Conservation (phyloP, 2,329 filamentous ascomycete genomes). For the Botrytis sinoallii region DNA sequence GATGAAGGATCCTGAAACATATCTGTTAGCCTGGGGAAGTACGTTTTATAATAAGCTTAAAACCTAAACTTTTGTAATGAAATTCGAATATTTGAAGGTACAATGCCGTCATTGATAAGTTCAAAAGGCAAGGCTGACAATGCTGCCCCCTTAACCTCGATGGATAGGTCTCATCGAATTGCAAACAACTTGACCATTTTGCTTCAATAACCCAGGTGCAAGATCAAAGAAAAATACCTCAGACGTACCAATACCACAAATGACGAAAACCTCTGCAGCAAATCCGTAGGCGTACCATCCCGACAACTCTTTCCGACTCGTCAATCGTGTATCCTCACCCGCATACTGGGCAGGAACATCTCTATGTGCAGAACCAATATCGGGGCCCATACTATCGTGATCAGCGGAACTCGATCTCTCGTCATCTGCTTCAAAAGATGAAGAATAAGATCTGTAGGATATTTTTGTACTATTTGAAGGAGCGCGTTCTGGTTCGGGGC, state of each 20-base stretch:
- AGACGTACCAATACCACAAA: constrained; percentile 75
- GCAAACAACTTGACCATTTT: background rate
- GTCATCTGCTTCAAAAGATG: constrained; percentile 69
- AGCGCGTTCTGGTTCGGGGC: constrained; percentile 29
- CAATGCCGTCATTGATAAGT: constrained; percentile 11
- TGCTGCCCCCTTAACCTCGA: background rate
- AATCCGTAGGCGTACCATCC: constrained; percentile 98
- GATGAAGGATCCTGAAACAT: constrained; percentile 75
- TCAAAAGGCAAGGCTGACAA: background rate
- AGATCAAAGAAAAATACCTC: constrained; percentile 8
- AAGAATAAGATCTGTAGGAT: constrained; percentile 55
- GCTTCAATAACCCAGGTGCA: background rate
- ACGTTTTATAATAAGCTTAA: background rate
- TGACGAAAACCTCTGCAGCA: constrained; percentile 93
- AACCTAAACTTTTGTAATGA: constrained; percentile 13
- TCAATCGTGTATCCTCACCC: constrained; percentile 85
- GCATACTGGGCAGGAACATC: constrained; percentile 54
- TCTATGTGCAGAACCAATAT: constrained; percentile 33
- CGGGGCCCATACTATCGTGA: constrained; percentile 38
- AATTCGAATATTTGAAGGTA: constrained; percentile 12
- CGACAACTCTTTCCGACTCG: constrained; percentile 79
- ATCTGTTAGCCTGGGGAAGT: constrained; percentile 22
- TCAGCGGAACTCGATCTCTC: constrained; percentile 51
- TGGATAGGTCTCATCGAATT: background rate
- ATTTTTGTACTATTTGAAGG: constrained; percentile 45